Evolutionary conservation across 805 yeast species (phyloP).

Genomic region (Kuraishia piskuri): DNA sequence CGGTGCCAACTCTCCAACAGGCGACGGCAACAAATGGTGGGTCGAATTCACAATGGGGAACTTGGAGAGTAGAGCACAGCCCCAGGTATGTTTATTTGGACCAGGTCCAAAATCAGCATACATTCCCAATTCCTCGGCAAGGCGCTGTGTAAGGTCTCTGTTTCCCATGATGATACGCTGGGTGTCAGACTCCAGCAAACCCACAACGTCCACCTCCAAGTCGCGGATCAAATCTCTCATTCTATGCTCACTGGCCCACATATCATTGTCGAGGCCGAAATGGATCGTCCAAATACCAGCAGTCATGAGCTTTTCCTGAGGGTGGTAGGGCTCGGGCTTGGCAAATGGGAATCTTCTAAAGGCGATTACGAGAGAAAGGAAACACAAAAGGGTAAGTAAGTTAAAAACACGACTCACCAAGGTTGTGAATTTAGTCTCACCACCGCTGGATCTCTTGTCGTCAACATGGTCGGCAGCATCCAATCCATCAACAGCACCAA

Average conservation of each 20-base stretch:
- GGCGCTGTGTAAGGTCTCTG: conserved; percentile 83
- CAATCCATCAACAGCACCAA: conserved; percentile 5
- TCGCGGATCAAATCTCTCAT: conserved; percentile 80
- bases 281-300: conserved; percentile 99
- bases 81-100: conserved; percentile 98
- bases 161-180: conserved; percentile 93
- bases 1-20: conserved; percentile 97
- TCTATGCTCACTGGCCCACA: conserved; percentile 94
- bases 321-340: conserved; percentile 61
- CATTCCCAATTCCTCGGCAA: conserved; percentile 91
- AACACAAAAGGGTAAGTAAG: conserved; percentile 5
- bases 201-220: conserved; percentile 85
- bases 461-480: neutral
- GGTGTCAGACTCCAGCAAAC: conserved; percentile 87
- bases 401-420: conserved; percentile 3
- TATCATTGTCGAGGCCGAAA: conserved; percentile 92
- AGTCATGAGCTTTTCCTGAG: conserved; percentile 65
- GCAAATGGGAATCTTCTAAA: conserved; percentile 48
- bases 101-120: conserved; percentile 97
- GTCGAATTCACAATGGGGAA: conserved; percentile 89
- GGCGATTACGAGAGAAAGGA: conserved; percentile 42
- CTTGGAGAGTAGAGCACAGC: conserved; percentile 83
- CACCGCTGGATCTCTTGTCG: neutral
- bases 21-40: conserved; percentile 90
- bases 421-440: neutral